Base-by-base conservation (phyloP, 208 protist genomes). In the Acanthamoeba castellanii region DNA sequence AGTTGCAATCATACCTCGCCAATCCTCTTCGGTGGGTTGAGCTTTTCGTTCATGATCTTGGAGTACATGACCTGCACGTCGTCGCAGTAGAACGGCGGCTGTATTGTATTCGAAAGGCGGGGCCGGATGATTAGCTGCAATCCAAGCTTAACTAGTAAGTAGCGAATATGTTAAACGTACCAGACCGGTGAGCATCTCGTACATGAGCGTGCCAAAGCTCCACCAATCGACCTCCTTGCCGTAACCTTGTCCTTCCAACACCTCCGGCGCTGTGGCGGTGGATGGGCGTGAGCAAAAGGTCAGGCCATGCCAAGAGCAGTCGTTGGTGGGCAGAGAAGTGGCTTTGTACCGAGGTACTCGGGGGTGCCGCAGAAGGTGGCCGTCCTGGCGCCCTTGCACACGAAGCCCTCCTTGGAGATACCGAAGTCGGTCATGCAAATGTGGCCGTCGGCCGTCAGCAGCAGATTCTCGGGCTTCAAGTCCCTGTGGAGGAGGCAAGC, bases 211-310 rank as follows among this genome's bases (percentile, higher is more conserved):
- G 37, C 98, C 98, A 18, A 98, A 94, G 34, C 88, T 94, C 98
- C 98, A 98, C 98, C 98, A 98, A 95, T 98, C 98, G 7, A 98
- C 98, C 32, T 96, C 96, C 47, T 95, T 96, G 20, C 97, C 97
- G 66, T 98, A 97, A 66, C 96, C 97, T n/a, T 95, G 59, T 27
- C 94, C 94, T 81, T 96, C 88, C 9, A 98, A 72, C 47, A 98
- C 95, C 87, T 98, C 96, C 14, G 97, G 97, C 13, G 97, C 97
- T 95, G 93, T 20, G 52, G 52, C 52, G 52, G 52, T 57, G 52
- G 11, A 11, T 22, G 18, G 2, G 11, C 3, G 13, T 13, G 9
- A 7, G 25, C 25, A 30, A 13, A 30, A n/a, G 59, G 25, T 1
- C 16, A n/a, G 42, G 42, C 42, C 42, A 47, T 3, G 42, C 7